These are phyloP conservation scores for Neurospora sp. DNA, from an alignment of 495 filamentous ascomycete species.

Conservation along the genomic window DNA sequence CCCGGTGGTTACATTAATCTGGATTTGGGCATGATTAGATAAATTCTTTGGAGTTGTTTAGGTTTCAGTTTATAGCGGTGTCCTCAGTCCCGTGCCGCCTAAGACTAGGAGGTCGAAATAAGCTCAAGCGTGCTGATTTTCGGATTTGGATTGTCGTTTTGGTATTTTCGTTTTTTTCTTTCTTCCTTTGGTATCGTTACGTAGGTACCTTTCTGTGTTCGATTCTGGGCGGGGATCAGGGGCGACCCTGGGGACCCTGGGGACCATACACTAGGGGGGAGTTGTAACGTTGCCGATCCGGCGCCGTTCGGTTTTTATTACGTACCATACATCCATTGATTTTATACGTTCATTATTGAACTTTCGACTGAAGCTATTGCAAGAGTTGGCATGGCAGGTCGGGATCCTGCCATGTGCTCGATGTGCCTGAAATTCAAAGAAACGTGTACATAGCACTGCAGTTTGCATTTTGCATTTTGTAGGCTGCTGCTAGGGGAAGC, in stretches of 20 bases:
- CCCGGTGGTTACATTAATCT: background rate
- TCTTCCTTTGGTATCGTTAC: too few relatives aligned
- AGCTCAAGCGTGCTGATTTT: background rate
- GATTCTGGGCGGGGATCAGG: background rate
- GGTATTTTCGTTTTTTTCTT: too few relatives aligned
- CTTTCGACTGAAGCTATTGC: too few relatives aligned
- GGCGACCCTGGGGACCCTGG: background rate
- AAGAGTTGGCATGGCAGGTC: background rate
- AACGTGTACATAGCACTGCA: background rate
- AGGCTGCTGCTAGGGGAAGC: background rate
- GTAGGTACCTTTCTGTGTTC: too few relatives aligned
- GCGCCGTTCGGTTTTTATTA: background rate
- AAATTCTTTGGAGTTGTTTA: background rate
- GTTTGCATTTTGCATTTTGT: background rate
- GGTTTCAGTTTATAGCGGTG: background rate
- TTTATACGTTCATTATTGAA: background rate
- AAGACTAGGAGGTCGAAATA: background rate
- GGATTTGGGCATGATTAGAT: background rate
- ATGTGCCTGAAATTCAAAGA: background rate
- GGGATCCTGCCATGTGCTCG: background rate
- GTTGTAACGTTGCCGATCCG: background rate
- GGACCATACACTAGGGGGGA: too few relatives aligned
- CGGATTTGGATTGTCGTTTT: too few relatives aligned
- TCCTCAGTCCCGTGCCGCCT: background rate
- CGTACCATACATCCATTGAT: too few relatives aligned